Evolutionary conservation across 768 basidiomycete species (phyloP), one percentile per base, ranked within the genome.

Genomic region (Leccinum truebloodii): DNA sequence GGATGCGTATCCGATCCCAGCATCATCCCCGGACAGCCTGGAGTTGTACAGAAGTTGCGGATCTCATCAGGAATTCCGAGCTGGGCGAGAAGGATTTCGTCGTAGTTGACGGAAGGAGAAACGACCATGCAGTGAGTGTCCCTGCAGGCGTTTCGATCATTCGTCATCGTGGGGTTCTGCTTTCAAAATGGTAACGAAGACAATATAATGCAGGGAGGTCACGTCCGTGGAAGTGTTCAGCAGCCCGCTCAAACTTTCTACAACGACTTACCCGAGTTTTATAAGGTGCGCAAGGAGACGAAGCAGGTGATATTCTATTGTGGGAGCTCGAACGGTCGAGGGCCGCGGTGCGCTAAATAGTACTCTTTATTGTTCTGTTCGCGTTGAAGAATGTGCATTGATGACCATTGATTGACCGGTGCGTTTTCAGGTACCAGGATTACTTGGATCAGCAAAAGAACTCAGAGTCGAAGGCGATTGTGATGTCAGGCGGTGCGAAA

Each of bases 281-380:
- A 78, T 30, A 73, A 80, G 30, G 72, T 74, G 54, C 77, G 81
- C 63, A 72, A 72, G 54, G 65, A 75, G 24, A 79, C 74, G 0
- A 64, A 71, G 10, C 70, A 73, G 13, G 81, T 86, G 9, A 77
- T 86, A 7, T 86, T 86, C 59, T 85, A 85, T 59, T 86, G 83
- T 58, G 71, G 76, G 46, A 81, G 81, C 63, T 84, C 82, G 1
- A 72, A 74, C 46, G 83, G 83, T 18, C 74, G 85, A 30, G 84
- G 76, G 1, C 83, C 84, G 16, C 75, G 84, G 13, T 83, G 80
- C 69, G 84, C 83, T 20, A 80, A 78, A 69, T 86, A 83, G 85
- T 84, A 44, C 10, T 44, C n/a, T n/a, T 44, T 12, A 44, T 44
- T 44, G 44, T 44, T 44, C n/a, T 44, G 44, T 20, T 20, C 44